These are phyloP conservation scores for Blastobotrys illinoisensis DNA, from an alignment of 1,139 yeast species.

Conservation along the genomic window DNA sequence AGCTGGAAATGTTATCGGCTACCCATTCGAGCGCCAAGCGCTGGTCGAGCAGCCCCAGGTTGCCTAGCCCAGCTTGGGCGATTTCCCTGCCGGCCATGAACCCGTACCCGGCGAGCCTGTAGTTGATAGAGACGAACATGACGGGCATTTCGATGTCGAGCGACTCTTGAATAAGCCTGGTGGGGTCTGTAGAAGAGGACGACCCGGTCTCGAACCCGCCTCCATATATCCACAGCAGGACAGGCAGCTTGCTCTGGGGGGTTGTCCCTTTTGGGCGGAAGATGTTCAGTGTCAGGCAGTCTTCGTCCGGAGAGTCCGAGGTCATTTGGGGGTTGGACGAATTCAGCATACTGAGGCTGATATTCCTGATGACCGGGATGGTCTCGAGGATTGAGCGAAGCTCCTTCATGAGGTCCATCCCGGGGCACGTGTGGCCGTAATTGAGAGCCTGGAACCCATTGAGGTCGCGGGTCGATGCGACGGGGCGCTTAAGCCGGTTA, in stretches of 20 bases:
- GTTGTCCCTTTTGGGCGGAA: conserved; percentile 16
- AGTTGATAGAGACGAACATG: conserved; percentile 31
- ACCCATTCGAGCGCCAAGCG: conserved; percentile 37
- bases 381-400: background rate
- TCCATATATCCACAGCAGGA: conserved; percentile 34
- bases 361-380: background rate
- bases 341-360: background rate
- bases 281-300: conserved; percentile 21
- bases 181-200: background rate
- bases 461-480: conserved; percentile 2
- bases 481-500: conserved; percentile 19
- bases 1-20: conserved; percentile 30
- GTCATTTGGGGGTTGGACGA: background rate
- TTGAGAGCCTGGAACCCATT: conserved; percentile 12
- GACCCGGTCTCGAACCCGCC: conserved; percentile 26
- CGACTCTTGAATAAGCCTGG: background rate
- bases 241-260: conserved; percentile 23
- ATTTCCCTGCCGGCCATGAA: conserved; percentile 28
- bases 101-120: conserved; percentile 34
- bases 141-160: conserved; percentile 2
- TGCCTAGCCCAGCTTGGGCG: conserved; percentile 1
- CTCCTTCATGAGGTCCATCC: conserved; percentile 4
- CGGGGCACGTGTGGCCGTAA: conserved; percentile 11
- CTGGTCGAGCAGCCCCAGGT: conserved; percentile 35
- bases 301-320: conserved; percentile 12